Percentiles rank a stretch among this genome's conserved stretches.
phyloP scores from a whole-genome alignment of 2,329 filamentous ascomycete genomes.

The Alternaria longipes region DNA sequence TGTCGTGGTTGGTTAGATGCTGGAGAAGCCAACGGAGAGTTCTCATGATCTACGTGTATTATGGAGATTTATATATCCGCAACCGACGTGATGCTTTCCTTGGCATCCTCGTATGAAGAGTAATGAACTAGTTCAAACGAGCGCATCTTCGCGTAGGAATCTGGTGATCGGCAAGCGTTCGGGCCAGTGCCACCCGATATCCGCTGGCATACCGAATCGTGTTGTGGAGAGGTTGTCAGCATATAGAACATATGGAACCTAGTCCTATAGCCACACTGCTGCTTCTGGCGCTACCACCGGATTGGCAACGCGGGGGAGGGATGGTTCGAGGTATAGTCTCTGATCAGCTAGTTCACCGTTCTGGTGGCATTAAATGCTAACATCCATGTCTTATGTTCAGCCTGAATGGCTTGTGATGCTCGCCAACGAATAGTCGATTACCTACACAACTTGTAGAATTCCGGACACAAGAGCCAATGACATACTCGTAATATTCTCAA shows the following conservation, averaged over 20 bases:
- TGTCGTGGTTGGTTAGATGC: conserved; percentile 74
- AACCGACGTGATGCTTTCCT: conserved; percentile 29
- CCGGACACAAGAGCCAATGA: conserved; percentile 1
- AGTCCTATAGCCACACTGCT: conserved; percentile 1
- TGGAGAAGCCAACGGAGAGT: conserved; percentile 50
- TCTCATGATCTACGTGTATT: conserved; percentile 36
- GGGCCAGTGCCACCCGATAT: conserved; percentile 6
- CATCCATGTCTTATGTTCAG: conserved; percentile 24
- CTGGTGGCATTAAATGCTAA: conserved; percentile 5
- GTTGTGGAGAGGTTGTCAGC: not conserved
- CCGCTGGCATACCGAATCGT: not conserved
- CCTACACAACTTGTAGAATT: not conserved
- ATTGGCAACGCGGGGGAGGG: conserved; percentile 4
- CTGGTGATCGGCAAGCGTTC: not conserved
- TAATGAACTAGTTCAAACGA: conserved; percentile 2
- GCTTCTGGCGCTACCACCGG: conserved; percentile 1
- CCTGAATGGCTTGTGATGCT: conserved; percentile 18
- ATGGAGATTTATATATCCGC: conserved; percentile 35
- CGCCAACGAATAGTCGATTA: conserved; percentile 6
- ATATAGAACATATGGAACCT: not conserved
- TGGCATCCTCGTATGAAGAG: not conserved
- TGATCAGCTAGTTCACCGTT: conserved; percentile 2
- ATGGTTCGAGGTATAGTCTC: not conserved
- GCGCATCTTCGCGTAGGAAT: not conserved
- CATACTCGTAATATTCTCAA: not conserved